These are phyloP conservation scores for Senna tora DNA, from an alignment of 306 rosid genomes.

Conservation along the genomic window DNA sequence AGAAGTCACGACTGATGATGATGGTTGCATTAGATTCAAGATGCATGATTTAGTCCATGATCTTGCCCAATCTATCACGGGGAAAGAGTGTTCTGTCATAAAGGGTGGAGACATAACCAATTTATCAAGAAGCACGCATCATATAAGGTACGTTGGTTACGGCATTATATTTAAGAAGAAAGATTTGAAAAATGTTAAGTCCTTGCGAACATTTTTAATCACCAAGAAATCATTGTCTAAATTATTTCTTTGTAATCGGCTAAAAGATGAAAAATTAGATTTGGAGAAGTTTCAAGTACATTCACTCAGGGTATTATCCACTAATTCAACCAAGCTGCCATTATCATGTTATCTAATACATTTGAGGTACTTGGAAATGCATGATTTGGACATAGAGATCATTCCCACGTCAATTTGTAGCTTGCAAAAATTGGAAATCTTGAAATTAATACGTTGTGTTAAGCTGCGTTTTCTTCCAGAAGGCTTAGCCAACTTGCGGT, in stretches of 20 bases:
- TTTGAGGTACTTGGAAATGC: slow-evolving; percentile 14
- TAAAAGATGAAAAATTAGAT: too few relatives aligned
- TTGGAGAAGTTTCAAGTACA: too few relatives aligned
- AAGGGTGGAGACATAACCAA: too few relatives aligned
- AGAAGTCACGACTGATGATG: background rate
- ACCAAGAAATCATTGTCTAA: too few relatives aligned
- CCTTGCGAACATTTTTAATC: too few relatives aligned
- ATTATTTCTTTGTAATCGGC: too few relatives aligned
- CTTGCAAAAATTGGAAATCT: background rate
- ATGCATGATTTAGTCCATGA: slow-evolving; percentile 34
- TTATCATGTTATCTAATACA: background rate
- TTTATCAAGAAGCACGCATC: too few relatives aligned
- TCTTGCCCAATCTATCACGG: slow-evolving; percentile 11
- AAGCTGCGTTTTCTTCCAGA: background rate
- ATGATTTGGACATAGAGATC: too few relatives aligned
- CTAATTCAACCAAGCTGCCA: too few relatives aligned
- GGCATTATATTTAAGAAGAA: too few relatives aligned
- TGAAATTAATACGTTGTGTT: background rate
- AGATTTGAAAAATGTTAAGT: too few relatives aligned
- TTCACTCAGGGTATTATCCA: background rate
- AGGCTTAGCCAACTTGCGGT: background rate
- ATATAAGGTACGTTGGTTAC: too few relatives aligned
- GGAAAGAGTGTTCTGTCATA: background rate
- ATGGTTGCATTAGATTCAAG: background rate
- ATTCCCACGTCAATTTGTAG: background rate